A percentile compares a stretch with the other conserved stretches of the same genome.
Conservation (phyloP, 108 stramenopile species). For the Pseudonitzschia multistriata region DNA sequence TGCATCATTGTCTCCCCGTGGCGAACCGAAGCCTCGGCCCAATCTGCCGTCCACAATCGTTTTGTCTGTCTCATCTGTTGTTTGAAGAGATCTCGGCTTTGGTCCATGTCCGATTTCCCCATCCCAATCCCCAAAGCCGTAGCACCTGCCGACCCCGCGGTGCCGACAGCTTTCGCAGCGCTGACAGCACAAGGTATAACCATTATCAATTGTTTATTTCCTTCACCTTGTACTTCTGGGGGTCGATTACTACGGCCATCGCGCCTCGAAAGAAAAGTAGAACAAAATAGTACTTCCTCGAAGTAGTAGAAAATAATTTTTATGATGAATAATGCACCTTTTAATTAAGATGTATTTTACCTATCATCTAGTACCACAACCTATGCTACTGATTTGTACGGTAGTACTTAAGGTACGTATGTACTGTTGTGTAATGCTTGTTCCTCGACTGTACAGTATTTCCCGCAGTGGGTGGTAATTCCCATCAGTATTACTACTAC, state of each 20-base stretch:
- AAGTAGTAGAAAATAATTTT: no score
- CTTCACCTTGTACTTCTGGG: background rate
- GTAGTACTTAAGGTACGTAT: no score
- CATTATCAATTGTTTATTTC: background rate
- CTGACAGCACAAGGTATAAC: background rate
- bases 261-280: no score
- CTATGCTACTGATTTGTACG: no score
- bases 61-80: slow-evolving; percentile 43
- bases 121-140: slow-evolving; percentile 30
- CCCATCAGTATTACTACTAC: no score
- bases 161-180: slow-evolving; percentile 23
- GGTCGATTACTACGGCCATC: background rate
- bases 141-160: slow-evolving; percentile 27
- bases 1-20: slow-evolving; percentile 36
- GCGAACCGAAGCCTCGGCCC: slow-evolving; percentile 29
- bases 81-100: slow-evolving; percentile 33
- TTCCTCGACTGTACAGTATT: no score
- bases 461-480: no score
- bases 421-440: no score
- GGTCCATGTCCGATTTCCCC: slow-evolving; percentile 30
- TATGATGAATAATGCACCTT: no score
- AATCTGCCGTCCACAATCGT: slow-evolving; percentile 39
- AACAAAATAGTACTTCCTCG: no score
- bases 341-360: no score
- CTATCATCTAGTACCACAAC: no score